phyloP scores from a whole-genome alignment of 2,329 filamentous ascomycete genomes.

The Aspergillus latus region DNA sequence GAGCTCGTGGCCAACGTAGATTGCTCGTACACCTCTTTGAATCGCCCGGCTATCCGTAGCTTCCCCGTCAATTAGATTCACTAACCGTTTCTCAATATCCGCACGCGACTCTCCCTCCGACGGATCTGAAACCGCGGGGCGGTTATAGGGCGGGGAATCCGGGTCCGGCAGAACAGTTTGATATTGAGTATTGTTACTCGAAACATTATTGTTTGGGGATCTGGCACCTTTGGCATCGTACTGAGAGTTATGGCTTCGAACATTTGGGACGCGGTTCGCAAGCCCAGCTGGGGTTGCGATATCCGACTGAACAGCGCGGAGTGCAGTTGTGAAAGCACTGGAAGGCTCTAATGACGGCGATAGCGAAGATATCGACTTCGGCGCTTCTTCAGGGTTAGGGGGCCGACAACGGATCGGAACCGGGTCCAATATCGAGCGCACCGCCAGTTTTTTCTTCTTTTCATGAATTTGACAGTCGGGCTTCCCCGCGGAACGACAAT shows the following conservation, averaged over 20 bases:
- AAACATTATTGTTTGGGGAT: conserved; percentile 3
- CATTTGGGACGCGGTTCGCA: conserved; percentile 16
- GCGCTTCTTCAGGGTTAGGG: conserved; percentile 24
- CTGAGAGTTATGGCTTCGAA: conserved; percentile 6
- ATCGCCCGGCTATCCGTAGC: conserved; percentile 49
- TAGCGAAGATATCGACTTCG: conserved; percentile 24
- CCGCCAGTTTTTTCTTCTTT: conserved; percentile 50
- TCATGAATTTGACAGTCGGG: conserved; percentile 51
- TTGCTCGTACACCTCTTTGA: conserved; percentile 49
- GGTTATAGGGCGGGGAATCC: conserved; percentile 25
- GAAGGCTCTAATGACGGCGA: conserved; percentile 22
- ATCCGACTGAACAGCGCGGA: conserved; percentile 24
- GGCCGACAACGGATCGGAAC: conserved; percentile 49
- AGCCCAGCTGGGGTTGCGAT: conserved; percentile 16
- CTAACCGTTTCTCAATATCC: conserved; percentile 50
- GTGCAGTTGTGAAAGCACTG: conserved; percentile 30
- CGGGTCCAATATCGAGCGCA: conserved; percentile 43
- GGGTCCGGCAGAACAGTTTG: conserved; percentile 23
- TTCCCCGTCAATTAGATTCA: conserved; percentile 53
- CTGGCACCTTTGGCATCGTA: conserved; percentile 2
- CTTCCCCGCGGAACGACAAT: conserved; percentile 46
- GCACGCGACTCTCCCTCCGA: conserved; percentile 42
- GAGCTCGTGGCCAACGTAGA: conserved; percentile 57
- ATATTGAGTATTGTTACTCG: conserved; percentile 8
- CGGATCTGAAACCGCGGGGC: conserved; percentile 28